Base-by-base conservation (phyloP, 257 asterid genomes). In the Penstemon newberryi region DNA sequence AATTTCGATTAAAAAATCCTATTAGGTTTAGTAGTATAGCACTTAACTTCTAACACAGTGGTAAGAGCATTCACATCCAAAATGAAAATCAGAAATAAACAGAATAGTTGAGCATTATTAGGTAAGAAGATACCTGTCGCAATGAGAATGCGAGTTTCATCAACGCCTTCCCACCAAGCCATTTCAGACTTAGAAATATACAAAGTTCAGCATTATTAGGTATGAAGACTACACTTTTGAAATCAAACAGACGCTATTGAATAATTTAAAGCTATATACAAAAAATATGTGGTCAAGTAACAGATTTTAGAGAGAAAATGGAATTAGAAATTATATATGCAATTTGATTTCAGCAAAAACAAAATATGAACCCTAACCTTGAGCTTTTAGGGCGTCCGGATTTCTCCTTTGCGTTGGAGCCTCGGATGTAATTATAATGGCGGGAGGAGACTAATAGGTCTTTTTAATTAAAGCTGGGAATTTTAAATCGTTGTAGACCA, bases 161-260 rank as follows among this genome's bases (percentile, higher is more conserved):
- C 75, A 33, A 80, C 74, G 67, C 85, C 90, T 74, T 83, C 96
- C 87, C 85, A 80, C 96, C 92, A 86, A 70, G 85, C 82, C 98
- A 92, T 92, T 67, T 62, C 25, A 15, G 33, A 25, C 33, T 25
- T 25, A 25, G 2, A 25, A 1, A 25, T 25, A 25, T 1, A 25
- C 33, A 25, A 25, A 56, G 6, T 56, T 12, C 36, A 13, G 60
- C 19, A 54, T 54, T 18, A 25, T 25, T 25, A 25, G 33, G 33
- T 25, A 25, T 25, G 33, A 25, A 25, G 33, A 0, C 0, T 25
- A 25, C 33, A 25, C 33, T 25, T 25, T 2, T 25, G 33, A 25
- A 25, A 25, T 25, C 33, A 25, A 25, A 2, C 33, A 1, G 3
- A 25, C 33, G 33, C 1, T 25, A 25, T 25, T 25, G 33, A 25